Evolutionary conservation across 371 early-diverging fungal genomes (phyloP).

Genomic region (Blyttiomyces sp.): DNA sequence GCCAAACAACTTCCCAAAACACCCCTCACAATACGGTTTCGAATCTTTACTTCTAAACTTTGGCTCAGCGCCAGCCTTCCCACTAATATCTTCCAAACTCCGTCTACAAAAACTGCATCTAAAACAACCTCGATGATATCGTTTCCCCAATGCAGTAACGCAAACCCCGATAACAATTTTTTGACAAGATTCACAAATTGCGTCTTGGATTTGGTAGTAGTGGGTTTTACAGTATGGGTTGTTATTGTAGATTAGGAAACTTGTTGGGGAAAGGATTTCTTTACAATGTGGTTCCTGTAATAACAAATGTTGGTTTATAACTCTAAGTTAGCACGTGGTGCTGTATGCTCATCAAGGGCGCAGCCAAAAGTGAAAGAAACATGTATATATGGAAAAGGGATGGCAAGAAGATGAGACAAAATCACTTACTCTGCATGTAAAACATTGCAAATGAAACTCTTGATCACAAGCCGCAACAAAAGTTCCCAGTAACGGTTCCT

Average conservation of each 20-base stretch:
- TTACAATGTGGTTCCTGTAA: no score
- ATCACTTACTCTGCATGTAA: constrained; percentile 68
- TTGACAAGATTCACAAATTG: constrained; percentile 34
- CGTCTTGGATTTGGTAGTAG: constrained; percentile 36
- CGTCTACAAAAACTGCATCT: constrained; percentile 50
- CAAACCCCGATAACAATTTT: constrained; percentile 51
- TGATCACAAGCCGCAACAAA: constrained; percentile 58
- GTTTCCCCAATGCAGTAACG: constrained; percentile 44
- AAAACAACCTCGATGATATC: constrained; percentile 57
- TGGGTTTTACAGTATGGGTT: constrained; percentile 64
- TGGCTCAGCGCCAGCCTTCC: no score
- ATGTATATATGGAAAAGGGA: no score
- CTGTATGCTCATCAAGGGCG: no score
- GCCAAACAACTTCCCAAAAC: no score
- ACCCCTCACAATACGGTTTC: no score
- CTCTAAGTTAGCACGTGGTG: no score
- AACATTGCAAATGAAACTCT: constrained; percentile 71
- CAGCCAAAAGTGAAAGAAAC: no score
- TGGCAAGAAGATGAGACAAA: no score
- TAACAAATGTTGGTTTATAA: no score
- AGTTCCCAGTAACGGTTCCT: constrained; percentile 56
- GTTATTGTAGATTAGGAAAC: constrained; percentile 51
- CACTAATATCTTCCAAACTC: constrained; percentile 31
- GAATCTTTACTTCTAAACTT: no score
- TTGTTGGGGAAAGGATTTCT: constrained; percentile 35